Conservation (phyloP, 345 rosid species). For the Erysimum cheiranthoides region DNA sequence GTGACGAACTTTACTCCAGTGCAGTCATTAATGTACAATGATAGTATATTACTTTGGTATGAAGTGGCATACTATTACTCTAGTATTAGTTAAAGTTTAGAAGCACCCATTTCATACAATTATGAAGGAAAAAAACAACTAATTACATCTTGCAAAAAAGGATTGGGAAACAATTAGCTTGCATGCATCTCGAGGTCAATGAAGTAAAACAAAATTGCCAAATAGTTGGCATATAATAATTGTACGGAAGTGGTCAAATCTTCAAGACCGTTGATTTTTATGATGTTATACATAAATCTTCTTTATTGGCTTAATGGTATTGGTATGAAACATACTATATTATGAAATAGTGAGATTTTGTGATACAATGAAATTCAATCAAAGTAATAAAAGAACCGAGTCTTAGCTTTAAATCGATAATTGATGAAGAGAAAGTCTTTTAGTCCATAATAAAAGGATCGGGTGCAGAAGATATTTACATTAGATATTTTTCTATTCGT, state of each 20-base stretch:
- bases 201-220: not conserved
- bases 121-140: not conserved
- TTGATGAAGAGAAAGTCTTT: no score
- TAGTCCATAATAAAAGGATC: no score
- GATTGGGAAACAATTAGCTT: not conserved
- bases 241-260: slow-evolving; percentile 5
- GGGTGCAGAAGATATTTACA: no score
- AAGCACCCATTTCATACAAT: not conserved
- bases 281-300: no score
- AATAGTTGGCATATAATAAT: not conserved
- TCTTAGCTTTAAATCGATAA: no score
- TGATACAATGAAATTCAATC: no score
- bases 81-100: no score
- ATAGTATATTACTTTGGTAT: not conserved
- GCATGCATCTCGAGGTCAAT: slow-evolving; percentile 16
- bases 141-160: not conserved
- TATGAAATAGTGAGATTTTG: no score
- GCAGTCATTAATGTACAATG: not conserved
- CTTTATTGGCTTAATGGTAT: no score
- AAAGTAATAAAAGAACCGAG: no score
- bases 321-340: no score
- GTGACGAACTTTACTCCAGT: not conserved
- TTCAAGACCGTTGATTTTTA: not conserved
- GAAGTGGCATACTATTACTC: not conserved
- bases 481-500: no score